Conservation (phyloP, 495 filamentous ascomycete genomes). For the Rhypophila decipiens region DNA sequence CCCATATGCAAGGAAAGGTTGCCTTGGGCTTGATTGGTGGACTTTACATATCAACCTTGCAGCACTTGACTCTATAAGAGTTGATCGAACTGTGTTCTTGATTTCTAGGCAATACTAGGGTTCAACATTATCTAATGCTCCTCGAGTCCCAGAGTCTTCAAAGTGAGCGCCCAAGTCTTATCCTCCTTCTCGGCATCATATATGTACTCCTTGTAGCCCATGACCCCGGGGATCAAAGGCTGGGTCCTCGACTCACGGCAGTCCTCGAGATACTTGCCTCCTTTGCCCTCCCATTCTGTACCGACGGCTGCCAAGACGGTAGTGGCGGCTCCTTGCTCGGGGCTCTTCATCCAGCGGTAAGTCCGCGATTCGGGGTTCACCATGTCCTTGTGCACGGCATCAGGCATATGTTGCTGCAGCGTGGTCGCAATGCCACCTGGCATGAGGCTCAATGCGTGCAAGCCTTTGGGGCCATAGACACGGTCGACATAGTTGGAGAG, state of each 20-base stretch:
- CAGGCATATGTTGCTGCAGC: conserved; percentile 14
- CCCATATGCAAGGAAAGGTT: too few species aligned
- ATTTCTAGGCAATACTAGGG: too few species aligned
- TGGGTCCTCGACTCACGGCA: neutral
- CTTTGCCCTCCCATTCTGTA: conserved; percentile 32
- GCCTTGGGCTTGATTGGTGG: too few species aligned
- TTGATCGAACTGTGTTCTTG: too few species aligned
- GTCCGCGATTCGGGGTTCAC: too few species aligned
- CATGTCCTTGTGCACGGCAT: conserved; percentile 12
- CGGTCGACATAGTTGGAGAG: conserved; percentile 21
- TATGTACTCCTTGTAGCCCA: neutral
- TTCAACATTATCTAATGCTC: too few species aligned
- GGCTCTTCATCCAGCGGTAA: conserved; percentile 26
- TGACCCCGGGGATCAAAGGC: neutral
- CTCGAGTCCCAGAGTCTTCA: neutral
- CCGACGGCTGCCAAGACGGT: conserved; percentile 41
- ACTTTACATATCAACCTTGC: too few species aligned
- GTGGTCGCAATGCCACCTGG: conserved; percentile 23
- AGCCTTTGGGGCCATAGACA: conserved; percentile 9
- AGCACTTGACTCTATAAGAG: too few species aligned
- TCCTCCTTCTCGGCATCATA: neutral
- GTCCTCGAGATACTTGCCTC: conserved; percentile 41
- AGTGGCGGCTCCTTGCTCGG: conserved; percentile 47
- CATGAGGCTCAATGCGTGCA: conserved; percentile 15
- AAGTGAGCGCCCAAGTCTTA: neutral